phyloP scores from a whole-genome alignment of 2,329 filamentous ascomycete genomes.

The Biscogniauxia mediterranea region DNA sequence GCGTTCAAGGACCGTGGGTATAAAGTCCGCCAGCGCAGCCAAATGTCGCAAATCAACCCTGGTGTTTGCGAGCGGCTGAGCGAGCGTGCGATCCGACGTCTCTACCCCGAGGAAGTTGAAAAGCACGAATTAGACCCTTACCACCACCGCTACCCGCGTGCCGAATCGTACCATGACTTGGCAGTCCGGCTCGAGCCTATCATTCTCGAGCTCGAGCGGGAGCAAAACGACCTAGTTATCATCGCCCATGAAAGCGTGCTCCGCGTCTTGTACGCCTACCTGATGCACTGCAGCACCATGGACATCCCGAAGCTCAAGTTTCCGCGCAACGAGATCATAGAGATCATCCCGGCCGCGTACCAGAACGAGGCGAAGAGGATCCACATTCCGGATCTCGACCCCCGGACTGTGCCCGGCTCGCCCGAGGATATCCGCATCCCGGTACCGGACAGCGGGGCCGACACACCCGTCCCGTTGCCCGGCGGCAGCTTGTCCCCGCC shows the following conservation, averaged over 20 bases:
- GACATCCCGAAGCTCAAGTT: conserved; percentile 93
- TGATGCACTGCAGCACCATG: conserved; percentile 96
- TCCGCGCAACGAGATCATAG: conserved; percentile 94
- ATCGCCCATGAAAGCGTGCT: conserved; percentile 98
- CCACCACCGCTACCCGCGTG: conserved; percentile 91
- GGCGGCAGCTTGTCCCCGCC: conserved; percentile 49
- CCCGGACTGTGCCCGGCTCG: conserved; percentile 69
- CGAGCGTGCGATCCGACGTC: conserved; percentile 72
- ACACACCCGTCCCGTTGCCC: conserved; percentile 43
- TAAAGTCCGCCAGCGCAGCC: conserved; percentile 85
- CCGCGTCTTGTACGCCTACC: conserved; percentile 91
- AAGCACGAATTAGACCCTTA: conserved; percentile 96
- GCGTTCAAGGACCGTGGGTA: conserved; percentile 77
- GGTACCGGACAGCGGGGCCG: conserved; percentile 51
- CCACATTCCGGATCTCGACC: conserved; percentile 69
- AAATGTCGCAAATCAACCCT: conserved; percentile 96
- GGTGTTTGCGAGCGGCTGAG: conserved; percentile 94
- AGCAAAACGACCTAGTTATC: conserved; percentile 96
- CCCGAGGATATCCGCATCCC: conserved; percentile 81
- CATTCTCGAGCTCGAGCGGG: conserved; percentile 93
- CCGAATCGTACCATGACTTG: conserved; percentile 98
- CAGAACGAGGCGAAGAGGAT: conserved; percentile 94
- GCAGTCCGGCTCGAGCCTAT: conserved; percentile 98
- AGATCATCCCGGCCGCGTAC: conserved; percentile 96
- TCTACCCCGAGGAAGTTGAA: conserved; percentile 86